Conservation (phyloP, 2,329 filamentous ascomycete species). For the Arthrobotrys megalospora region DNA sequence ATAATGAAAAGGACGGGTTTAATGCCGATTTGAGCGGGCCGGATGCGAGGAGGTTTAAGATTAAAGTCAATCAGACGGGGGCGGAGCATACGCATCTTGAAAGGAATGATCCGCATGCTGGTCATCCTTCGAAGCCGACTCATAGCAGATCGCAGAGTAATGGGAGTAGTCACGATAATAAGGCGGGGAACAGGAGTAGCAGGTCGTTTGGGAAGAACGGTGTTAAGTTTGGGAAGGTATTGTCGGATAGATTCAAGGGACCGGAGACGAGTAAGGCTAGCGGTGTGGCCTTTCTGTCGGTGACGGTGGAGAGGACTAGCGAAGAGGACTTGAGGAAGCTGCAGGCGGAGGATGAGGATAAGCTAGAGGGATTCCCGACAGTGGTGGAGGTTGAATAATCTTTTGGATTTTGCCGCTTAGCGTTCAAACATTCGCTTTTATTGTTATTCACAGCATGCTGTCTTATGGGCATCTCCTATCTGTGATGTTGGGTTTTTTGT, state of each 20-base stretch:
- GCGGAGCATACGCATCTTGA: conserved; percentile 26
- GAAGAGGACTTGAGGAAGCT: conserved; percentile 34
- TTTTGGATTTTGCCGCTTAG: not conserved
- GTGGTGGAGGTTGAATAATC: conserved; percentile 15
- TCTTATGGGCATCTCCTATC: too few relatives aligned
- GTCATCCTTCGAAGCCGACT: not conserved
- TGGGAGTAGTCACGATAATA: conserved; percentile 1
- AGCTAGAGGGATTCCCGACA: conserved; percentile 14
- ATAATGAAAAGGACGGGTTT: conserved; percentile 55
- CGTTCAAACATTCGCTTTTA: not conserved
- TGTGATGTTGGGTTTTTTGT: not conserved
- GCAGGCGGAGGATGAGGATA: conserved; percentile 46
- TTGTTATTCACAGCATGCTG: not conserved
- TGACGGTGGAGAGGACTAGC: conserved; percentile 52
- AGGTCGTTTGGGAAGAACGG: conserved; percentile 25
- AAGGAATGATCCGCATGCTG: not conserved
- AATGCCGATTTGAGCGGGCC: conserved; percentile 44
- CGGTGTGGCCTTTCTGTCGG: conserved; percentile 42
- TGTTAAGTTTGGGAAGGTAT: conserved; percentile 1
- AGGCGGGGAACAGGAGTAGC: conserved; percentile 32
- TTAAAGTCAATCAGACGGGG: conserved; percentile 46
- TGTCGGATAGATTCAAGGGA: conserved; percentile 29
- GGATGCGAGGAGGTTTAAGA: conserved; percentile 50
- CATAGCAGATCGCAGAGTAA: conserved; percentile 14
- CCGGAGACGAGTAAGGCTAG: not conserved